phyloP scores from a whole-genome alignment of 805 yeast species.

The Cyberlindnera mycetangii region DNA sequence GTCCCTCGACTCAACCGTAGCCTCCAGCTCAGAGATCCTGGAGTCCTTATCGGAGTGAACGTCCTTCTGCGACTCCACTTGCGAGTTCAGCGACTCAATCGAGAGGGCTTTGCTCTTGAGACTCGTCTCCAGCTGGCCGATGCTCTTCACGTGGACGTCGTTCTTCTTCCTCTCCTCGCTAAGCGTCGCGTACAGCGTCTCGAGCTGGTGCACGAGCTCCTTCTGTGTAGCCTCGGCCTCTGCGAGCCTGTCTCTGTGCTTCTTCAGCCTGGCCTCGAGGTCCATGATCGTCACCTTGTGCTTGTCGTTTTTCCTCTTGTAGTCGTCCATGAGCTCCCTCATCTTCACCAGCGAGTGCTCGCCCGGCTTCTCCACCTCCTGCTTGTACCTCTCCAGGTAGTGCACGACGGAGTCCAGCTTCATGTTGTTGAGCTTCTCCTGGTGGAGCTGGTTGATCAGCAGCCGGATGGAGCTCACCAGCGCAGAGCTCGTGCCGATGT shows the following conservation, averaged over 20 bases:
- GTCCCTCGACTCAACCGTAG: not conserved
- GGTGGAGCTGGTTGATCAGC: constrained; percentile 52
- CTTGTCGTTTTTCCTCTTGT: constrained; percentile 1
- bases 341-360: not conserved
- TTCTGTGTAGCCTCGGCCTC: not conserved
- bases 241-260: not conserved
- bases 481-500: constrained; percentile 53
- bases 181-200: not conserved
- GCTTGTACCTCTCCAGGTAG: constrained; percentile 50
- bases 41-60: not conserved
- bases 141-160: not conserved
- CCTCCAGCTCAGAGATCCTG: not conserved
- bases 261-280: constrained; percentile 1
- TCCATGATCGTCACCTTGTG: constrained; percentile 6
- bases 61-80: not conserved
- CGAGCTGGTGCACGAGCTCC: not conserved
- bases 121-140: not conserved
- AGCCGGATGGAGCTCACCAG: constrained; percentile 54
- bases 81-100: not conserved
- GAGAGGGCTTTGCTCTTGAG: not conserved
- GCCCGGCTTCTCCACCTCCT: constrained; percentile 4
- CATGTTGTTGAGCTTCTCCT: constrained; percentile 57
- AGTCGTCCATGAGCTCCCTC: constrained; percentile 3
- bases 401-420: constrained; percentile 51
- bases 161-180: constrained; percentile 1